These are phyloP conservation scores for Chaetomiaceae sp. DNA, from an alignment of 2,329 filamentous ascomycete species.

Conservation along the genomic window DNA sequence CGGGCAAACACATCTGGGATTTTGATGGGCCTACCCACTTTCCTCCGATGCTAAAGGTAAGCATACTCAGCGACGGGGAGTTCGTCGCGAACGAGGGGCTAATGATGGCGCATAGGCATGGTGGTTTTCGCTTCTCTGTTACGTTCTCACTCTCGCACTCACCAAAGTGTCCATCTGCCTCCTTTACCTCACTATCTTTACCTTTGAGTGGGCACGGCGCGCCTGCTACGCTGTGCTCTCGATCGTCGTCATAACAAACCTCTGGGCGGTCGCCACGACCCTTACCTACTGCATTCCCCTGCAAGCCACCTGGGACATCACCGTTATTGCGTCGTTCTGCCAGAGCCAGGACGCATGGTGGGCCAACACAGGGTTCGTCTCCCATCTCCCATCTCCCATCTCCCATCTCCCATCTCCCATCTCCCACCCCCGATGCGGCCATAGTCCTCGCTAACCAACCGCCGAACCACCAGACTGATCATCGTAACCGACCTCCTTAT, in stretches of 20 bases:
- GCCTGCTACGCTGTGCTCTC: slow-evolving; percentile 26
- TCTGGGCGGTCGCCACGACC: slow-evolving; percentile 21
- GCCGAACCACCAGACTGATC: slow-evolving; percentile 2
- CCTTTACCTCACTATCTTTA: slow-evolving; percentile 31
- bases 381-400: background rate
- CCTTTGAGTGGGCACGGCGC: slow-evolving; percentile 30
- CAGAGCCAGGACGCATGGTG: slow-evolving; percentile 17
- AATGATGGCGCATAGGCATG: slow-evolving; percentile 14
- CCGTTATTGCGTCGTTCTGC: slow-evolving; percentile 11
- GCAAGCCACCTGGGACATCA: slow-evolving; percentile 26
- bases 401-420: too few species aligned
- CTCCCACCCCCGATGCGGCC: too few species aligned
- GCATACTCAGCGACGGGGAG: background rate
- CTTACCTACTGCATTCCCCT: slow-evolving; percentile 30
- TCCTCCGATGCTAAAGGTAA: slow-evolving; percentile 14
- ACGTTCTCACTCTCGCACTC: slow-evolving; percentile 25
- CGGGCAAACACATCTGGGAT: slow-evolving; percentile 23
- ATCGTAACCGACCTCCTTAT: slow-evolving; percentile 33
- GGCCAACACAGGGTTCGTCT: slow-evolving; percentile 19
- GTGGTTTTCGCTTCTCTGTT: slow-evolving; percentile 28
- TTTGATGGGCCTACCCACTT: background rate
- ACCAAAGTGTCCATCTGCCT: slow-evolving; percentile 31
- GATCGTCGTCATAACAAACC: slow-evolving; percentile 24
- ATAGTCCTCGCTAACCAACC: background rate
- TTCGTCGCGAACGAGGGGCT: background rate